Evolutionary conservation across 129 eudicot genomes (phyloP).

Genomic region (Pulicaria dysenterica): DNA sequence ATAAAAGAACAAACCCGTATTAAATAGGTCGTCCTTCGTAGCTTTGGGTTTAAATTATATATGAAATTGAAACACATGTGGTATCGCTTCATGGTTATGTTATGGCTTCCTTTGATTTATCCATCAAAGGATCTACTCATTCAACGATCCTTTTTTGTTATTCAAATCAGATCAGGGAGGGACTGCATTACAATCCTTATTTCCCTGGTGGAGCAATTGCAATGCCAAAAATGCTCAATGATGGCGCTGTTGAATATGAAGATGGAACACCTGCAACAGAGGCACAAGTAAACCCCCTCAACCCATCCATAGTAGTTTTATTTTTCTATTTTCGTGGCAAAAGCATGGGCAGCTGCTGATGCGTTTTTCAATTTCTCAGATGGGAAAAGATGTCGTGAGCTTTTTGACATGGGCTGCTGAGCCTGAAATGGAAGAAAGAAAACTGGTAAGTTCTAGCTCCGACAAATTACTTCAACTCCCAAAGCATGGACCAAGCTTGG

Average conservation of each 20-base stretch:
- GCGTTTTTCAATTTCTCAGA: conserved; percentile 46
- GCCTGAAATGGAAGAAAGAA: conserved; percentile 93
- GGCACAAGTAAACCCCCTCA: conserved; percentile 55
- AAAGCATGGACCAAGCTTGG: background rate
- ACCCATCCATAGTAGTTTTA: background rate
- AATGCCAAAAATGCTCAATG: conserved; percentile 87
- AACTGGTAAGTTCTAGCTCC: conserved; percentile 48
- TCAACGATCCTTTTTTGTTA: background rate
- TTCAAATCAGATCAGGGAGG: conserved; percentile 64
- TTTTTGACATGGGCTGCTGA: conserved; percentile 91
- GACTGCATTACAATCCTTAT: conserved; percentile 79
- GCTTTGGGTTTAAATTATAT: no score
- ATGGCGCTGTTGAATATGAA: conserved; percentile 87
- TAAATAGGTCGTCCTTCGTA: no score
- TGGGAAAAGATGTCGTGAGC: conserved; percentile 77
- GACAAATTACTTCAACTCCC: background rate
- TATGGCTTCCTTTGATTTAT: no score
- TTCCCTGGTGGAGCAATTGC: conserved; percentile 95
- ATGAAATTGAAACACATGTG: no score
- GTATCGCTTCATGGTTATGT: no score
- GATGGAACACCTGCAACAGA: conserved; percentile 89
- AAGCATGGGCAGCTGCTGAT: background rate
- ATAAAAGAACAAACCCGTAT: no score
- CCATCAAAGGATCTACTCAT: no score
- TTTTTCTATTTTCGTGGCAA: background rate